These are phyloP conservation scores for Chimonanthus salicifolius DNA, from an alignment of 164 flowering plant species.

Conservation along the genomic window DNA sequence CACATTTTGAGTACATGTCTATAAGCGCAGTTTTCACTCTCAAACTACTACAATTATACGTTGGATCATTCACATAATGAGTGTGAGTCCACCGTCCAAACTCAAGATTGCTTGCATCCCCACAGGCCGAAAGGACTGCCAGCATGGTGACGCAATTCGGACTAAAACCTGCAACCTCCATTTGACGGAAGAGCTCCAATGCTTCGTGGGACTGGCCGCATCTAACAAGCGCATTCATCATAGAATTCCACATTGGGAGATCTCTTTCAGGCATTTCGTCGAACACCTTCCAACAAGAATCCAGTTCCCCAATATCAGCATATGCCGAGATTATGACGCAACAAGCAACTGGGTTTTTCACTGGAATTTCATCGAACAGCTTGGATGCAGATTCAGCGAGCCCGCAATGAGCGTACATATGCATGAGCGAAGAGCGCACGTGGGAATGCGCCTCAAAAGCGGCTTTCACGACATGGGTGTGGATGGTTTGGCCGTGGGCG, in stretches of 20 bases:
- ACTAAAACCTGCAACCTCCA: slow-evolving; percentile 37
- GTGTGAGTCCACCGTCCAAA: slow-evolving; percentile 53
- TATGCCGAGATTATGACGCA: slow-evolving; percentile 48
- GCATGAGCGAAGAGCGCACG: slow-evolving; percentile 42
- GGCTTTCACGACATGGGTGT: slow-evolving; percentile 35
- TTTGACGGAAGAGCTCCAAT: slow-evolving; percentile 35
- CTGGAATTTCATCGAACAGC: slow-evolving; percentile 51
- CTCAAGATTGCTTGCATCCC: slow-evolving; percentile 37
- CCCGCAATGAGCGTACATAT: slow-evolving; percentile 44
- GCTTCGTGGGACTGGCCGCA: slow-evolving; percentile 34
- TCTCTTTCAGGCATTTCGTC: slow-evolving; percentile 51
- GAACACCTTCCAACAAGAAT: slow-evolving; percentile 27
- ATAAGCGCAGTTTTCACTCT: slow-evolving; percentile 56
- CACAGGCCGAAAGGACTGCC: slow-evolving; percentile 46
- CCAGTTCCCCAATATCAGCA: slow-evolving; percentile 29
- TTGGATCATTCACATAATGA: slow-evolving; percentile 27
- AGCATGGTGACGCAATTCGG: slow-evolving; percentile 55
- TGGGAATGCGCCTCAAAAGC: slow-evolving; percentile 23
- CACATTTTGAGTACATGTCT: slow-evolving; percentile 62
- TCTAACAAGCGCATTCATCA: slow-evolving; percentile 34
- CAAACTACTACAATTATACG: slow-evolving; percentile 48
- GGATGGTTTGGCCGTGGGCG: slow-evolving; percentile 25
- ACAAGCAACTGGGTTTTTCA: slow-evolving; percentile 49
- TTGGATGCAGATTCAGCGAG: slow-evolving; percentile 21
- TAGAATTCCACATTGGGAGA: slow-evolving; percentile 54